Conservation (phyloP, 1,284 basidiomycete genomes). For the Trichosporon sp. region DNA sequence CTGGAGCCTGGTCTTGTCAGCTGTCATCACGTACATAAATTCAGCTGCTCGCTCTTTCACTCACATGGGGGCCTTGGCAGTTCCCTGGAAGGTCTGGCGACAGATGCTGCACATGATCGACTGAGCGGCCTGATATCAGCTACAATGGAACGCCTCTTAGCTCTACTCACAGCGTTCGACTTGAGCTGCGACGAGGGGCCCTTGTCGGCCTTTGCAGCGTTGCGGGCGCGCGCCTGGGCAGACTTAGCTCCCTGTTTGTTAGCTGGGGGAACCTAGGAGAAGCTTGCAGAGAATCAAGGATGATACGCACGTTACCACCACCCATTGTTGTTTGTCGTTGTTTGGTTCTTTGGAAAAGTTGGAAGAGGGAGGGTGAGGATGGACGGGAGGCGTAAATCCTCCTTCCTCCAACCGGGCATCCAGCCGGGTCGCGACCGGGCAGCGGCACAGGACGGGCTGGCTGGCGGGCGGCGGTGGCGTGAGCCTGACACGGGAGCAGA, state of each 20-base stretch:
- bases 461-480: not conserved
- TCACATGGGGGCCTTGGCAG: conserved; percentile 48
- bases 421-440: not conserved
- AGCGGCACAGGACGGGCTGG: not conserved
- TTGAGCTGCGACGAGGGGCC: conserved; percentile 42
- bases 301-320: conserved; percentile 39
- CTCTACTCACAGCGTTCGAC: conserved; percentile 11
- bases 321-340: conserved; percentile 25
- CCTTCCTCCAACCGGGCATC: no score
- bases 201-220: conserved; percentile 28
- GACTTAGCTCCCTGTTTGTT: conserved; percentile 46
- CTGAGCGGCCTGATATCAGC: conserved; percentile 42
- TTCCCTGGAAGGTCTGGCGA: conserved; percentile 51
- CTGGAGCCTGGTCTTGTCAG: conserved; percentile 29
- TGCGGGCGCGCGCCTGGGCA: conserved; percentile 34
- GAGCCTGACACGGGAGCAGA: not conserved
- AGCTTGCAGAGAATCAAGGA: not conserved
- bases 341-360: not conserved
- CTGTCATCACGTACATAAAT: not conserved
- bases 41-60: conserved; percentile 6
- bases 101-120: conserved; percentile 51
- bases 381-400: conserved; percentile 5
- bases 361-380: not conserved
- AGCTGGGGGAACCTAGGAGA: not conserved
- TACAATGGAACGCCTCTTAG: not conserved